A percentile compares a stretch with the other conserved stretches of the same genome.
Evolutionary conservation across 345 rosid species (phyloP).

Genomic region (Populus deltoides): DNA sequence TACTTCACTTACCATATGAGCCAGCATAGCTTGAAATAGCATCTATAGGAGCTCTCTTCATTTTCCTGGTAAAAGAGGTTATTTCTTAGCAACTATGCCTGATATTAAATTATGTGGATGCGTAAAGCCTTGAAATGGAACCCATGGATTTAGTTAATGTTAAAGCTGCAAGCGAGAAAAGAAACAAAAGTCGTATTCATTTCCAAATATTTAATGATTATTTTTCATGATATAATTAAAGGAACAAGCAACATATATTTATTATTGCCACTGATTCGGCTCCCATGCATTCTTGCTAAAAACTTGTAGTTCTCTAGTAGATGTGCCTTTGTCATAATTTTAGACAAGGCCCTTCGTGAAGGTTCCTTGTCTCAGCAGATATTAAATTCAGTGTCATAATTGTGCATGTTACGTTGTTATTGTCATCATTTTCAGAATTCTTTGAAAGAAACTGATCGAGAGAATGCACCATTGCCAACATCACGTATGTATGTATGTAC

Average conservation of each 20-base stretch:
- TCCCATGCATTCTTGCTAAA: background rate
- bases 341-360: background rate
- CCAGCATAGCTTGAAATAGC: background rate
- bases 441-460: too few species aligned
- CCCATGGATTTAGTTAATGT: background rate
- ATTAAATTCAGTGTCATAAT: too few species aligned
- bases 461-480: too few species aligned
- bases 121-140: background rate
- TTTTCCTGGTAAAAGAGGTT: background rate
- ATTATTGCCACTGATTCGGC: background rate
- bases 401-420: too few species aligned
- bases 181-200: background rate
- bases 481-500: background rate
- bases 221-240: background rate
- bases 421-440: too few species aligned
- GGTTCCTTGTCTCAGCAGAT: background rate
- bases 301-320: background rate
- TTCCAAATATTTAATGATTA: background rate
- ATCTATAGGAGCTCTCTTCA: too few species aligned
- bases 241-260: background rate
- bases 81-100: background rate
- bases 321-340: background rate
- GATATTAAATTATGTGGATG: background rate
- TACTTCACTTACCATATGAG: too few species aligned
- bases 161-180: constrained; percentile 6